Percentiles rank a stretch among this genome's conserved stretches.
Conservation (phyloP, 1,284 basidiomycete genomes). For the Boletus sp. region DNA sequence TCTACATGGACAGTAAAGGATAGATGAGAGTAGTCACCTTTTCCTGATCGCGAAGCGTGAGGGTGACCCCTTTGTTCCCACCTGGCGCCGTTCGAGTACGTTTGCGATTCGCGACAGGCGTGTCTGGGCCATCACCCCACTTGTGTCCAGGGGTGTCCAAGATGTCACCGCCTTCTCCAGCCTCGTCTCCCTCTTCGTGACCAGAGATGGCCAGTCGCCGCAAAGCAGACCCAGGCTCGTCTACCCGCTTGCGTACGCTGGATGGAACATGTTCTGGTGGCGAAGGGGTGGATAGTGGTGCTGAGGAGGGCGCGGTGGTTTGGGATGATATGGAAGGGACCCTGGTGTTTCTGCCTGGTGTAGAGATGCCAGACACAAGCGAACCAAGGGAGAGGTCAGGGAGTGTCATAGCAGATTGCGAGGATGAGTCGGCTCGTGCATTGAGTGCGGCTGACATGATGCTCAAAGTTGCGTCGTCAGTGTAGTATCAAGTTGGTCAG, state of each 20-base stretch:
- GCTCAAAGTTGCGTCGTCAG: not conserved
- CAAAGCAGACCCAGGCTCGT: constrained; percentile 26
- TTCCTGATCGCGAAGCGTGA: constrained; percentile 91
- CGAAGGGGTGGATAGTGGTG: constrained; percentile 51
- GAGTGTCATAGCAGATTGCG: constrained; percentile 43
- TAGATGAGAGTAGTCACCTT: constrained; percentile 53
- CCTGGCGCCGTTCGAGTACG: constrained; percentile 41
- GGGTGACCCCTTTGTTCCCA: constrained; percentile 56
- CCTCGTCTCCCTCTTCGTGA: constrained; percentile 39
- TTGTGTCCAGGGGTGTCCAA: constrained; percentile 54
- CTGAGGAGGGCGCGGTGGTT: constrained; percentile 53
- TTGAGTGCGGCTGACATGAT: constrained; percentile 24
- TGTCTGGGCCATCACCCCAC: constrained; percentile 48
- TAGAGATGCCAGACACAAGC: constrained; percentile 51
- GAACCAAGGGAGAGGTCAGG: constrained; percentile 65
- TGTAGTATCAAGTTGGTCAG: not conserved
- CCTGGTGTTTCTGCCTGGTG: constrained; percentile 48
- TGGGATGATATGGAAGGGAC: constrained; percentile 51
- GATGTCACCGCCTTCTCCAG: constrained; percentile 39
- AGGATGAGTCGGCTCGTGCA: constrained; percentile 32
- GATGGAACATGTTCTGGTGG: constrained; percentile 31
- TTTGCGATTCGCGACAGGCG: constrained; percentile 43
- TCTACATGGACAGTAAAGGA: not conserved
- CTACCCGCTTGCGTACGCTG: constrained; percentile 21
- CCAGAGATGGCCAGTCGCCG: constrained; percentile 29